Percentiles rank a stretch among this genome's conserved stretches.
Conservation (phyloP, 1,139 yeast species). For the Arxiozyma heterogenica region DNA sequence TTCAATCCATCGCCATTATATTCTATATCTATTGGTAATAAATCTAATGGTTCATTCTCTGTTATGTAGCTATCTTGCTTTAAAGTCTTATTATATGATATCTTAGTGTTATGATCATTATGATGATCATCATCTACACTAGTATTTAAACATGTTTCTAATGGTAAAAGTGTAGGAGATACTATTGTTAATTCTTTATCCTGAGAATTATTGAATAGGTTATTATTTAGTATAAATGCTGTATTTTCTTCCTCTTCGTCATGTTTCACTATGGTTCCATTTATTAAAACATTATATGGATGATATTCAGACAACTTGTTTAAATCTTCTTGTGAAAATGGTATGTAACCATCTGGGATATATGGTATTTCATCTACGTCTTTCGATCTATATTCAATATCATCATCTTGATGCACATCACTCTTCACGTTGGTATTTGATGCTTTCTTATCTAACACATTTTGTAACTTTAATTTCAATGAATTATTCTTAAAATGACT, state of each 20-base stretch:
- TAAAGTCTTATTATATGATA: background rate
- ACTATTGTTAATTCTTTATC: background rate
- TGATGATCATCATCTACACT: background rate
- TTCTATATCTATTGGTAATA: slow-evolving; percentile 5
- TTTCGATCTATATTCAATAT: slow-evolving; percentile 22
- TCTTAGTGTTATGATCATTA: no score
- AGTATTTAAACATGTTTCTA: background rate
- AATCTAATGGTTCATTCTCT: background rate
- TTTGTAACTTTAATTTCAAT: slow-evolving; percentile 1
- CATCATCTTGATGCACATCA: slow-evolving; percentile 10
- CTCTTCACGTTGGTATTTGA: slow-evolving; percentile 7
- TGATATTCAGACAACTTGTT: slow-evolving; percentile 18
- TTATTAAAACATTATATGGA: slow-evolving; percentile 3
- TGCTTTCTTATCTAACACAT: background rate
- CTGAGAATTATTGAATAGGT: background rate
- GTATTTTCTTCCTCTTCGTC: slow-evolving; percentile 6
- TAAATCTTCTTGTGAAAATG: slow-evolving; percentile 17
- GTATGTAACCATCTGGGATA: slow-evolving; percentile 23
- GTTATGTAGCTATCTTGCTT: background rate
- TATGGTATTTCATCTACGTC: slow-evolving; percentile 16
- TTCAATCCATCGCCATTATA: slow-evolving; percentile 15
- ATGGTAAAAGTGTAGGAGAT: slow-evolving; percentile 4
- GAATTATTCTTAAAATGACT: background rate
- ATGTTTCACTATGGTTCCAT: background rate
- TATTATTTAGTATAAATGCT: background rate